Evolutionary conservation across 1,139 yeast species (phyloP).

Genomic region (Yamadazyma jaroonii): DNA sequence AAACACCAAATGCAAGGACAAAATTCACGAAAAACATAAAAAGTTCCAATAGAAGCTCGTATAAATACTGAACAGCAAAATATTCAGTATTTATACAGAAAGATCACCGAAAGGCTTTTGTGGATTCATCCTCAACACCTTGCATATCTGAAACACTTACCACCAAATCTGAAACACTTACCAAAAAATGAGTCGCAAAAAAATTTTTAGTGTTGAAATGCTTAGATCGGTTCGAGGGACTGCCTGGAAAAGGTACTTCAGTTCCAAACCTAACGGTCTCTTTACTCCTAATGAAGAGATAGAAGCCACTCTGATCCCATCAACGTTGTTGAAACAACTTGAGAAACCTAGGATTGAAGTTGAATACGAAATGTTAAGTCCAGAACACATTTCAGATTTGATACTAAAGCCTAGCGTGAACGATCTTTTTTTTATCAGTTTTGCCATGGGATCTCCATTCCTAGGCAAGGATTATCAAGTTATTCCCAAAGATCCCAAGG

Average conservation of each 20-base stretch:
- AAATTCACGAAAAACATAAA: too few relatives aligned
- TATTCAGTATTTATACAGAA: too few relatives aligned
- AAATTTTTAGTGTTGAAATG: conserved; percentile 3
- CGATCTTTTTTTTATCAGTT: conserved; percentile 29
- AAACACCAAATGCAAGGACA: not conserved
- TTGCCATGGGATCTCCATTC: conserved; percentile 28
- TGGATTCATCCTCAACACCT: not conserved
- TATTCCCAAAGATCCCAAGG: conserved; percentile 17
- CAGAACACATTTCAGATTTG: conserved; percentile 35
- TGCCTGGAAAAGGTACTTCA: conserved; percentile 5
- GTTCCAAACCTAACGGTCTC: conserved; percentile 17
- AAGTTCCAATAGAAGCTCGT: too few relatives aligned
- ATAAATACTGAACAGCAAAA: too few relatives aligned
- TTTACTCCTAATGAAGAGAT: conserved; percentile 26
- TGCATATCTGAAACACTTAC: conserved; percentile 2
- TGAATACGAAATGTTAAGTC: conserved; percentile 29
- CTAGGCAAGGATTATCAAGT: conserved; percentile 27
- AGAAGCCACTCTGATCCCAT: not conserved
- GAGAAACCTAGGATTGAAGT: not conserved
- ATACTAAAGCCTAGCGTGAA: conserved; percentile 24
- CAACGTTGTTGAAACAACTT: not conserved
- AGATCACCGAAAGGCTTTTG: not conserved
- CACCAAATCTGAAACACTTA: conserved; percentile 2
- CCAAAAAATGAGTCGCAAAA: conserved; percentile 1
- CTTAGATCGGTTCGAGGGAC: conserved; percentile 1